Evolutionary conservation across 768 basidiomycete species (phyloP), one percentile per base, ranked within the genome.

Genomic region (Trametes villosa): DNA sequence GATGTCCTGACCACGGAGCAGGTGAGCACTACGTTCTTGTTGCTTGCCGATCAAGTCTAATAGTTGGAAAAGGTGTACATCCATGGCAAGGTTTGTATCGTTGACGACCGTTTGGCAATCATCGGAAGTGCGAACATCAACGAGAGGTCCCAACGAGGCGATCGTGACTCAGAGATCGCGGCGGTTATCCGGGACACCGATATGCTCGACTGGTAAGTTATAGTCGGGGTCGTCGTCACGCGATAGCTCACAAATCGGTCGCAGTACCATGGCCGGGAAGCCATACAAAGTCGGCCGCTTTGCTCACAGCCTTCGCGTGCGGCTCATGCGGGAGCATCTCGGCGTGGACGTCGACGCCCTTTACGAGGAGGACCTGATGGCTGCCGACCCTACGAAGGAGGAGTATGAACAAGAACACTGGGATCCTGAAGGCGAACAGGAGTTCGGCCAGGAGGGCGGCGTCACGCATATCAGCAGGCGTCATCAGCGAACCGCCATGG

Each of bases 111-210:
- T 53, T 78, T 95, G 58, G 94, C 86, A 31, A 94, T 97, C 70
- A 97, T 97, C 64, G 94, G 94, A 17, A 95, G 94, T 55, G 96
- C 96, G 18, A 98, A 97, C 72, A 94, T 99, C 78, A 98, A 99
- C 70, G 97, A 99, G 72, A 86, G 97, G 36, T 96, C 94, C 15
- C 92, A 93, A 70, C 83, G 94, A 29, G 97, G 97, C 24, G 96
- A 99, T 72, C 88, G 97, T 29, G 97, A 99, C 74, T 98, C 96
- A 2, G 97, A 99, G 72, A 73, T 98, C 33, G 94, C 94, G 3
- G 87, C 92, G 36, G 86, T 99, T 45, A 92, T 98, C 52, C 82
- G 94, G 63, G 97, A 99, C 69, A 98, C 96, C 3, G 96, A 99
- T 69, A 90, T 99, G 91, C 90, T 98, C 52, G 88, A 96, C 60